phyloP scores from a whole-genome alignment of 2,329 filamentous ascomycete genomes.

The Ophiocordyceps australis region DNA sequence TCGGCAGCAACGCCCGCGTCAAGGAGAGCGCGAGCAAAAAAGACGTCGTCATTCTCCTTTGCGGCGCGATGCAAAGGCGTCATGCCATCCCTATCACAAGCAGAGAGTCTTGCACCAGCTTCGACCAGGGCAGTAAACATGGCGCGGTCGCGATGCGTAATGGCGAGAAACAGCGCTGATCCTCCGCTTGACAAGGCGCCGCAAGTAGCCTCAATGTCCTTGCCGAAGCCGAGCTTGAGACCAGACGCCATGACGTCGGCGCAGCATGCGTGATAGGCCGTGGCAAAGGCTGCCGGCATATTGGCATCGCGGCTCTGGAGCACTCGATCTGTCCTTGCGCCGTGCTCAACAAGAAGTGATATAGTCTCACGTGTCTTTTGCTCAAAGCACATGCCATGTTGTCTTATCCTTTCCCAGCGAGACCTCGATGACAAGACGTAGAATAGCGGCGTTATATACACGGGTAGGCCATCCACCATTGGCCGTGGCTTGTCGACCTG shows the following conservation, averaged over 20 bases:
- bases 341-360: too few relatives aligned
- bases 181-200: background rate
- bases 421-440: background rate
- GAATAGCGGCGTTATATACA: background rate
- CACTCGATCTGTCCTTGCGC: background rate
- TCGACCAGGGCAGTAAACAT: background rate
- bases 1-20: background rate
- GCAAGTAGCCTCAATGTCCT: background rate
- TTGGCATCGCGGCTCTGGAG: background rate
- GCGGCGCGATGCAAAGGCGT: background rate
- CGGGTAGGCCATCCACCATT: background rate
- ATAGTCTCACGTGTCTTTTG: background rate
- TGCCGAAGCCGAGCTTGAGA: background rate
- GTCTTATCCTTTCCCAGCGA: background rate
- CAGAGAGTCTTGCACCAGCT: background rate
- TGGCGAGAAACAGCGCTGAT: conserved; percentile 1
- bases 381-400: background rate
- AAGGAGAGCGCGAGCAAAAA: background rate
- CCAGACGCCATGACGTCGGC: conserved; percentile 1
- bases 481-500: background rate
- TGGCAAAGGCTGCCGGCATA: conserved; percentile 1
- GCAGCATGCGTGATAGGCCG: background rate
- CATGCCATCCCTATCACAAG: background rate
- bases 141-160: background rate
- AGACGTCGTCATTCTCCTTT: background rate